A percentile compares a stretch with the other conserved stretches of the same genome.
These are phyloP conservation scores for Coffea canephora DNA, from an alignment of 257 asterid genomes.

Conservation along the genomic window DNA sequence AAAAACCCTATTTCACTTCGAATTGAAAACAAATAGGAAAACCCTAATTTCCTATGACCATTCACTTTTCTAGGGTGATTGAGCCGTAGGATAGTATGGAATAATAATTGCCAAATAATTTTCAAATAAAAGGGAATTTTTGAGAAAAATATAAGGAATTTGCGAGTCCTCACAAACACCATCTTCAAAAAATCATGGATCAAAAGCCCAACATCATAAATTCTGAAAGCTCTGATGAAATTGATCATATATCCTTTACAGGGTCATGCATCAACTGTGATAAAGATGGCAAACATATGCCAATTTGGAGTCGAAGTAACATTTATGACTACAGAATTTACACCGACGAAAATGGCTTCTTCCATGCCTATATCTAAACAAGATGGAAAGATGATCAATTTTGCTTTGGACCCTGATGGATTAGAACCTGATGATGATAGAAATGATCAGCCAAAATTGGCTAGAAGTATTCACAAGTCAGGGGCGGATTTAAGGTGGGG, in stretches of 20 bases:
- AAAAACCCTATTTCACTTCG: no score
- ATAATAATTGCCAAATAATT: no score
- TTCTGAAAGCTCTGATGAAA: background rate
- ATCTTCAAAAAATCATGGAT: background rate
- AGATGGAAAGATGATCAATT: constrained; percentile 5
- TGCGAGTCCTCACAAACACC: background rate
- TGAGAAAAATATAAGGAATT: no score
- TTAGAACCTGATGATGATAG: constrained; percentile 29
- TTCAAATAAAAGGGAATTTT: no score
- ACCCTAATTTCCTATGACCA: no score
- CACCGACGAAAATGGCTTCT: constrained; percentile 13
- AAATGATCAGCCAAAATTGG: constrained; percentile 31
- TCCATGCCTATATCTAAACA: constrained; percentile 8
- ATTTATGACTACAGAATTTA: constrained; percentile 34
- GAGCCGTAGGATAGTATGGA: no score
- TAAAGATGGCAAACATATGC: constrained; percentile 44
- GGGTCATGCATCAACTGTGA: constrained; percentile 51
- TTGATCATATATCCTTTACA: constrained; percentile 31
- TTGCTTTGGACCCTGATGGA: constrained; percentile 41
- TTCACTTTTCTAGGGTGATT: no score
- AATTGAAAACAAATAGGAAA: no score
- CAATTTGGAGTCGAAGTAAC: constrained; percentile 38
- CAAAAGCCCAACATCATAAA: background rate
- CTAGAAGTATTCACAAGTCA: constrained; percentile 18
- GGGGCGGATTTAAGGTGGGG: no score